Percentiles rank a stretch among this genome's conserved stretches.
Conservation (phyloP, 169 alveolate species). For the Cryptosporidium viatorum region DNA sequence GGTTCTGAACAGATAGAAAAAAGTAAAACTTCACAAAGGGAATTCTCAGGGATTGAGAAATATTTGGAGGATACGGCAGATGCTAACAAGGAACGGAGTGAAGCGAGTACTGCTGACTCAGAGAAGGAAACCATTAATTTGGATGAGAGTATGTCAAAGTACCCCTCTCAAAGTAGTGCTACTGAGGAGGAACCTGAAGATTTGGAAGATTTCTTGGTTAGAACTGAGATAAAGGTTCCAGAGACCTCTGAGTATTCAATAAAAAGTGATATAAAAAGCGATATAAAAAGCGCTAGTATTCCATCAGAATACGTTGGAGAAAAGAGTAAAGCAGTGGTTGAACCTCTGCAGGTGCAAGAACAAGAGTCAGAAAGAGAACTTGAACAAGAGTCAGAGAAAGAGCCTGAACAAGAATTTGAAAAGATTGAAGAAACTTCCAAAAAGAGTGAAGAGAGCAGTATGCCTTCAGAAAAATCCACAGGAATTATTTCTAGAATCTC, state of each 20-base stretch:
- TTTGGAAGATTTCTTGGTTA: background rate
- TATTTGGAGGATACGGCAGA: slow-evolving; percentile 5
- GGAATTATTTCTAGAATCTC: background rate
- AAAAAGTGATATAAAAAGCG: background rate
- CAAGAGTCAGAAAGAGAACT: background rate
- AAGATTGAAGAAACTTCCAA: slow-evolving; percentile 6
- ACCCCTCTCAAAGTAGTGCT: background rate
- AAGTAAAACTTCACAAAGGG: background rate
- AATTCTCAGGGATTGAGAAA: background rate
- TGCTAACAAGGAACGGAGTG: background rate
- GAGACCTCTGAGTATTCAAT: background rate
- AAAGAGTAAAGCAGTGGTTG: background rate
- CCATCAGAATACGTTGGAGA: background rate
- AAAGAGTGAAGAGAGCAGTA: background rate
- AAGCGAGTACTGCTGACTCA: background rate
- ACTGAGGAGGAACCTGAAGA: slow-evolving; percentile 12
- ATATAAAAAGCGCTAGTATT: background rate
- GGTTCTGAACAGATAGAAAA: background rate
- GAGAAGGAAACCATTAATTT: background rate
- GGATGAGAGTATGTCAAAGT: background rate
- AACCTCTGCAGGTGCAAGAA: background rate
- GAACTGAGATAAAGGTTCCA: background rate
- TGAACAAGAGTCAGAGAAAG: background rate
- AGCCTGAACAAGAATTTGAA: background rate
- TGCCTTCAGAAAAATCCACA: background rate